Evolutionary conservation across 2,329 filamentous ascomycete genomes (phyloP), one percentile per base, ranked within the genome.

Genomic region (Paramyrothecium sp.): DNA sequence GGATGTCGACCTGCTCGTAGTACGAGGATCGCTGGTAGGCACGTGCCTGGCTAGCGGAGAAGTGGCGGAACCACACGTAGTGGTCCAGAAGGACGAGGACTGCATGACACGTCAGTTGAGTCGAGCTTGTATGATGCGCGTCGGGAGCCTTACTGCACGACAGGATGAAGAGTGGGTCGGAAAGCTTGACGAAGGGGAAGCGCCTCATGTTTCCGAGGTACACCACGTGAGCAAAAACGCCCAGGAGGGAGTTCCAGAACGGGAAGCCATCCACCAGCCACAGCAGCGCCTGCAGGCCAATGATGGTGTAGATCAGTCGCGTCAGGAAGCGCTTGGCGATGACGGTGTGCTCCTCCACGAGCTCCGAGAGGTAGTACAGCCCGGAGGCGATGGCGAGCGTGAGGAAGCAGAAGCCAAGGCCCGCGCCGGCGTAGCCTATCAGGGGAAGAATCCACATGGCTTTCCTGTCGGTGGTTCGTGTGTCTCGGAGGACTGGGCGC

Each of bases 301-400:
- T 89, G 62, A 97, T 86, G 60, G 77, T 79, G 77, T 97, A 97
- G 67, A 98, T 97, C 56, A 98, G 81, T 47, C 86, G 88, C 34
- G 85, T 89, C 54, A 99, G 81, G n/a, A 97, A 79, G 57, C 89
- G 91, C 72, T 96, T 96, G 13, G 93, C 90, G 61, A 96, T 76
- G 12, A 98, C 94, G 3, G 94, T 97, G 71, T 99, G 94, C 74
- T 99, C 95, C 77, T 99, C 95, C 60, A 99, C 95, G 16, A 98
- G 87, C 74, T 99, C 95, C 22, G 94, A 97, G 55, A 99, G 89
- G 74, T 99, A 99, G 79, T 99, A 99, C 23, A 99, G 87, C 41
- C 95, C 95, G n/a, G 92, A 97, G 44, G 95, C 95, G 70, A 99
- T 98, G 56, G 94, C 92, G 60, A 99, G 82, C 20, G 95, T 98